Evolutionary conservation across 331 rosid species (phyloP).

Genomic region (Malus hybrid): DNA sequence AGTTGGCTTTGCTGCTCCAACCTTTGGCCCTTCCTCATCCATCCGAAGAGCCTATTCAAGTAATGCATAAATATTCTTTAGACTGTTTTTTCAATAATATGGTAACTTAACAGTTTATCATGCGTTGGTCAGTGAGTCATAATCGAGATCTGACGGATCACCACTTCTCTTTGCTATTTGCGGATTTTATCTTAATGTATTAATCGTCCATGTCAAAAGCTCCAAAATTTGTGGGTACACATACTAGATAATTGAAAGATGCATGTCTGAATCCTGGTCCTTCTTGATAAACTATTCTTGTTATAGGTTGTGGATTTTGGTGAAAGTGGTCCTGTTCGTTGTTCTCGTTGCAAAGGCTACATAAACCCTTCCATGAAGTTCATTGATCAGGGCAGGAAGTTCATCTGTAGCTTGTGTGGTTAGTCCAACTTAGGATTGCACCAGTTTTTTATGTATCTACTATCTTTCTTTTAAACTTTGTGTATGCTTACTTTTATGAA

Average conservation of each 20-base stretch:
- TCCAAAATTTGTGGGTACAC: not conserved
- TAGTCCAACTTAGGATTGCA: conserved; percentile 25
- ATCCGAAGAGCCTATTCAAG: conserved; percentile 91
- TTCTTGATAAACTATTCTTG: not conserved
- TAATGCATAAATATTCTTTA: conserved; percentile 12
- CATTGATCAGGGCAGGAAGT: conserved; percentile 88
- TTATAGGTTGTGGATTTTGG: conserved; percentile 92
- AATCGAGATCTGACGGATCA: not conserved
- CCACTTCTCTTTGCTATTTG: not conserved
- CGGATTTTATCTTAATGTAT: not conserved
- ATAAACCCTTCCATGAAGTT: conserved; percentile 95
- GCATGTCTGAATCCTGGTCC: not conserved
- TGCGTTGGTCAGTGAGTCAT: not conserved
- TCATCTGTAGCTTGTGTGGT: conserved; percentile 95
- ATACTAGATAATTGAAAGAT: not conserved
- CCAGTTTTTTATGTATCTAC: not conserved
- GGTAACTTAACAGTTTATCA: not conserved
- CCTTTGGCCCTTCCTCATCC: conserved; percentile 94
- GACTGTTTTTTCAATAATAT: not conserved
- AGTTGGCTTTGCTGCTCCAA: conserved; percentile 91
- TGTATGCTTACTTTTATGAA: not conserved
- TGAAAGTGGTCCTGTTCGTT: conserved; percentile 95
- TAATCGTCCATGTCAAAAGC: not conserved
- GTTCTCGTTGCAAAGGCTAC: conserved; percentile 97
- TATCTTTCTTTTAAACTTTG: not conserved